Evolutionary conservation across 2,329 filamentous ascomycete species (phyloP), one percentile per base, ranked within the genome.

Genomic region (Xylariales sp.): DNA sequence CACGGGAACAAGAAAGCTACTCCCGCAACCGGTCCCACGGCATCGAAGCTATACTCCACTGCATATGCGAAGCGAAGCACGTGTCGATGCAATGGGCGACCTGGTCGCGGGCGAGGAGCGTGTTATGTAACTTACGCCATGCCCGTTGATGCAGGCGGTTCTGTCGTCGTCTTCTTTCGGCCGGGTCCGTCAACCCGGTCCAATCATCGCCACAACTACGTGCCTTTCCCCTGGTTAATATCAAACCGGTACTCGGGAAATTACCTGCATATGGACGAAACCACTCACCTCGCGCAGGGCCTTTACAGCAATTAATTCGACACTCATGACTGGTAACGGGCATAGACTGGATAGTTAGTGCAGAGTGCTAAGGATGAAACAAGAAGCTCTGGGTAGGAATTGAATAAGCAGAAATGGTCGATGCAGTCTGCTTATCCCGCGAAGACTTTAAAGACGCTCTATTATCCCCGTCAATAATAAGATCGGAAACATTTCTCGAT

Each of bases 101-200:
- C 14, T 3, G 18, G 46, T 46, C 36, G 14, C 12, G 39, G 30
- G 30, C 36, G 70, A 34, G 9, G 23, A 41, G 12, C 5, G 43
- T 3, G 32, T 16, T 28, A 34, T 30, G 49, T 30, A 16, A 72
- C 77, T 57, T 75, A 80, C 79, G 74, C 71, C 78, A 76, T 2
- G 78, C 77, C 65, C 79, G 73, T 43, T 79, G 77, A 66, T 80
- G 76, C n/a, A 81, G 69, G 48, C 78, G 75, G 39, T 76, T 80
- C 66, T 81, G 78, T 63, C 73, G 71, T 64, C 74, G 78, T 64
- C 76, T 77, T 53, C 79, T 72, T 64, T 78, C 74, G 9, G 72
- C 73, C 45, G 73, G 65, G 64, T 78, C 73, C 2, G 69, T 68
- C 28, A 79, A 48, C 2, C 79, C 78, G 28, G 78, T 77, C 79